phyloP scores from a whole-genome alignment of 768 basidiomycete species.

The Omphalotus guepiniiformis region DNA sequence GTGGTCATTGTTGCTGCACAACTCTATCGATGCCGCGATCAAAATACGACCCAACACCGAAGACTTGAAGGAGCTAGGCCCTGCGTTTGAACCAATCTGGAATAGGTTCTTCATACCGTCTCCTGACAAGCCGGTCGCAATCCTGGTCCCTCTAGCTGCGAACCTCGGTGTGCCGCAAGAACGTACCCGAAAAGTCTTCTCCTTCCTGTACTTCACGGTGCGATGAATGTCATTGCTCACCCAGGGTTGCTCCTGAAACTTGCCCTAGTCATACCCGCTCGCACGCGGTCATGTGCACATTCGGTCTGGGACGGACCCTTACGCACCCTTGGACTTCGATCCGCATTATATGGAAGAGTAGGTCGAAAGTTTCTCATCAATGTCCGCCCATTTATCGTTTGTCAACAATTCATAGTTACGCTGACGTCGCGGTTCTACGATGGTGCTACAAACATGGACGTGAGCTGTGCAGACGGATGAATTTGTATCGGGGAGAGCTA shows the following conservation, averaged over 20 bases:
- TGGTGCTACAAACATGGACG: slow-evolving; percentile 23
- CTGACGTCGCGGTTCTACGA: slow-evolving; percentile 21
- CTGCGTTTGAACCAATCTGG: slow-evolving; percentile 32
- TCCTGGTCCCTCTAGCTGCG: slow-evolving; percentile 26
- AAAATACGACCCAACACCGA: slow-evolving; percentile 35
- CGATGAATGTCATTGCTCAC: neutral
- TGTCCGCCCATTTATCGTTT: too few relatives aligned
- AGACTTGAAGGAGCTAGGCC: slow-evolving; percentile 32
- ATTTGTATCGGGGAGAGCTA: slow-evolving; percentile 18
- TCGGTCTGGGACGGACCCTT: neutral
- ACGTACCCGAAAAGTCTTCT: too few relatives aligned
- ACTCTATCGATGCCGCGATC: slow-evolving; percentile 32
- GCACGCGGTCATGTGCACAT: neutral
- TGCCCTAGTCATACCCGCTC: neutral
- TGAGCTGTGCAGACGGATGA: slow-evolving; percentile 33
- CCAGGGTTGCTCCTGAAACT: neutral
- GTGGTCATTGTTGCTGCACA: slow-evolving; percentile 7
- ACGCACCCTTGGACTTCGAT: neutral
- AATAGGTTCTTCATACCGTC: slow-evolving; percentile 26
- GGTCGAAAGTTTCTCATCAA: neutral
- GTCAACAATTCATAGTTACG: slow-evolving; percentile 1
- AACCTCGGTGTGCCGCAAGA: slow-evolving; percentile 13
- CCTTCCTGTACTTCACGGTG: neutral
- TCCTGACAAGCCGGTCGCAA: slow-evolving; percentile 35
- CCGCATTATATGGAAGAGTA: neutral